phyloP scores from a whole-genome alignment of 1,139 yeast species.

The Debaryomyces udenii region DNA sequence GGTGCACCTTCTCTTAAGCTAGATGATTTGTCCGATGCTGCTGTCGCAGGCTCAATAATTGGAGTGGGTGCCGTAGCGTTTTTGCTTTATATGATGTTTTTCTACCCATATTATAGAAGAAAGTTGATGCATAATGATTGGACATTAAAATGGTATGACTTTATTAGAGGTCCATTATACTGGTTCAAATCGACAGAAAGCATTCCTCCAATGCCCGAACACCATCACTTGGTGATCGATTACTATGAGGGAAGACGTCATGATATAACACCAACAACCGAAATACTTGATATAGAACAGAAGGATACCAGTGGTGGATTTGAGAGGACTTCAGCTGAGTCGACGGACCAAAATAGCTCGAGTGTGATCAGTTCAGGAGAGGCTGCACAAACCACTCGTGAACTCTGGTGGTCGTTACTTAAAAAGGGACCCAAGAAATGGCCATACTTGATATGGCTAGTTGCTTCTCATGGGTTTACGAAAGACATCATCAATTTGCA shows the following conservation, averaged over 20 bases:
- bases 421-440: constrained; percentile 54
- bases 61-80: constrained; percentile 64
- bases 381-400: constrained; percentile 34
- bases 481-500: constrained; percentile 64
- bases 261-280: too few relatives aligned
- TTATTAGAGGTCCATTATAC: constrained; percentile 59
- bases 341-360: constrained; percentile 17
- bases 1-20: constrained; percentile 71
- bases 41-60: constrained; percentile 58
- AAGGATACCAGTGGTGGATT: constrained; percentile 12
- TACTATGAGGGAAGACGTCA: constrained; percentile 66
- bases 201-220: constrained; percentile 70
- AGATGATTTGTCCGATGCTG: constrained; percentile 51
- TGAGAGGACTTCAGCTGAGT: constrained; percentile 11
- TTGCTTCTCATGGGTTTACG: constrained; percentile 61
- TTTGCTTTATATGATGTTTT: constrained; percentile 53
- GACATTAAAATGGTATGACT: constrained; percentile 63
- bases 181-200: constrained; percentile 58
- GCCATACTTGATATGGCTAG: constrained; percentile 53
- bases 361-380: constrained; percentile 19
- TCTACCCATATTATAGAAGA: constrained; percentile 67
- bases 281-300: constrained; percentile 21
- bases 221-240: constrained; percentile 57
- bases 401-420: constrained; percentile 47
- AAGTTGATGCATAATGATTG: constrained; percentile 65